Evolutionary conservation across 139 green algal genomes (phyloP).

Genomic region (Chlamydomonas asymmetrica): DNA sequence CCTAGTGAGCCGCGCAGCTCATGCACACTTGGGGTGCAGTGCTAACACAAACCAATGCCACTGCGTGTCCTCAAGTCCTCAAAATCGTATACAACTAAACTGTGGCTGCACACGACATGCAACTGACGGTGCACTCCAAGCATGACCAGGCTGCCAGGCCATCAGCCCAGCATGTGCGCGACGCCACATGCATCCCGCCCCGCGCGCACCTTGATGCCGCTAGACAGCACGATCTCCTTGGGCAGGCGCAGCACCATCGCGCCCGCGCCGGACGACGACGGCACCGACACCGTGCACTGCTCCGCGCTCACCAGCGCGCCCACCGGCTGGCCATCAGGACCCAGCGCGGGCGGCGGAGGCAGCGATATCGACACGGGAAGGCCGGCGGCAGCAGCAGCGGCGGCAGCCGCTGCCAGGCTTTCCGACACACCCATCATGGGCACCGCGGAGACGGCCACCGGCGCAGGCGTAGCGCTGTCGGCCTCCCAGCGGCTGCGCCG

Average conservation of each 20-base stretch:
- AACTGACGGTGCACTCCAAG: background rate
- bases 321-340: too few relatives aligned
- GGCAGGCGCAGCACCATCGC: constrained; percentile 43
- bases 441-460: too few relatives aligned
- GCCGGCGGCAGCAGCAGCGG: too few relatives aligned
- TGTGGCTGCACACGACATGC: background rate
- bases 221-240: constrained; percentile 51
- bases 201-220: constrained; percentile 46
- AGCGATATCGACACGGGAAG: too few relatives aligned
- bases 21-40: constrained; percentile 1
- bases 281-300: too few relatives aligned
- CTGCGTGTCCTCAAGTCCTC: background rate
- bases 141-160: background rate
- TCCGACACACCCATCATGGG: too few relatives aligned
- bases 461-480: too few relatives aligned
- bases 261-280: constrained; percentile 12
- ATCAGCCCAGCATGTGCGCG: background rate
- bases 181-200: background rate
- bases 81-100: background rate
- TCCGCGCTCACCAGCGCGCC: too few relatives aligned
- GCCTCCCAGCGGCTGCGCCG: too few relatives aligned
- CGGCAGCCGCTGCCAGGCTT: too few relatives aligned
- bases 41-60: background rate
- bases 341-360: too few relatives aligned
- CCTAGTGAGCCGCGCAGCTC: background rate